Percentiles rank a stretch among this genome's conserved stretches.
Conservation (phyloP, 139 green algal species). For the Chlamydomonas schloesseri region DNA sequence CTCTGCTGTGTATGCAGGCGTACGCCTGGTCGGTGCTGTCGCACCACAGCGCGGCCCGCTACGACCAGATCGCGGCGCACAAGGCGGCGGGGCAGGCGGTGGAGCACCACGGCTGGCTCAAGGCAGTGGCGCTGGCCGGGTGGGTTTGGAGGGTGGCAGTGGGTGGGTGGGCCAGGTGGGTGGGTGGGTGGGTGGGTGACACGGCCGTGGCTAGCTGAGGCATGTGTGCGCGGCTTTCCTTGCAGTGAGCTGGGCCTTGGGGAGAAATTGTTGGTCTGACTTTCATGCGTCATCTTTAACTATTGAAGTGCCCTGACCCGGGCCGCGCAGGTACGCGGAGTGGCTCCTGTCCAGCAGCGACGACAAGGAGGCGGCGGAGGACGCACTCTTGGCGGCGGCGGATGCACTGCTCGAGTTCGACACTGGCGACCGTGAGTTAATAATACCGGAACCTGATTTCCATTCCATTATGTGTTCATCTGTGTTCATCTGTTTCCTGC, state of each 20-base stretch:
- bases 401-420: slow-evolving; percentile 63
- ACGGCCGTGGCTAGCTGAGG: too few relatives aligned
- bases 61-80: slow-evolving; percentile 54
- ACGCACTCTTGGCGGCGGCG: slow-evolving; percentile 56
- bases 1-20: neutral
- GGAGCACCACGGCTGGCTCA: slow-evolving; percentile 49
- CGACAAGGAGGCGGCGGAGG: slow-evolving; percentile 54
- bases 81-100: slow-evolving; percentile 27
- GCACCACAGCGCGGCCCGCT: slow-evolving; percentile 39
- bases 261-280: too few relatives aligned
- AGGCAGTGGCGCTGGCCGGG: slow-evolving; percentile 49
- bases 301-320: too few relatives aligned
- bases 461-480: too few relatives aligned
- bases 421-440: slow-evolving; percentile 49
- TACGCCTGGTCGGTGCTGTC: slow-evolving; percentile 54
- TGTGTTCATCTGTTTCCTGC: too few relatives aligned
- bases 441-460: neutral
- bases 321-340: slow-evolving; percentile 51
- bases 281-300: too few relatives aligned
- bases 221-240: too few relatives aligned
- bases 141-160: too few relatives aligned
- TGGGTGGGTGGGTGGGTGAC: slow-evolving; percentile 10
- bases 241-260: too few relatives aligned
- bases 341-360: slow-evolving; percentile 61
- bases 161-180: neutral